Conservation (phyloP, 108 stramenopile genomes). For the Stephanodiscus minutulus region DNA sequence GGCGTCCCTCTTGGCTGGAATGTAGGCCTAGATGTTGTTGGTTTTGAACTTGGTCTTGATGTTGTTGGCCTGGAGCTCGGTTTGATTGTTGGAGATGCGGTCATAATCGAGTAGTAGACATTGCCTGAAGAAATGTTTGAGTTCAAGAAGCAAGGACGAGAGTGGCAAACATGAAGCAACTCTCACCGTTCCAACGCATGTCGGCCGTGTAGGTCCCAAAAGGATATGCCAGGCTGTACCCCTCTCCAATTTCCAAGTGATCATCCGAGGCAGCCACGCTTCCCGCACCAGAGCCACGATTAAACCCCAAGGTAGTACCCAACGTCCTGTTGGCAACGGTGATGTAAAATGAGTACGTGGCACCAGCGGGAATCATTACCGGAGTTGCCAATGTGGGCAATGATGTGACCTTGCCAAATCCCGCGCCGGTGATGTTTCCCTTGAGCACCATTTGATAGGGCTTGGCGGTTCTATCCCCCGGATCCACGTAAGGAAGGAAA, state of each 20-base stretch:
- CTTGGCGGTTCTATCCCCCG: neutral
- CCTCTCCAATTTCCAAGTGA: conserved; percentile 26
- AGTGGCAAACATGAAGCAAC: neutral
- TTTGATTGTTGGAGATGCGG: neutral
- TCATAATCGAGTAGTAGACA: conserved; percentile 2
- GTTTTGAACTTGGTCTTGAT: neutral
- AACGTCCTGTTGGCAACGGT: neutral
- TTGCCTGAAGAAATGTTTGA: neutral
- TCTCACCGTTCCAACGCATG: conserved; percentile 31
- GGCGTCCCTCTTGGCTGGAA: neutral
- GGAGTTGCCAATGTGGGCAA: conserved; percentile 18
- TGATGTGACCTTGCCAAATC: conserved; percentile 11
- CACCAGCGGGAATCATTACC: conserved; percentile 23
- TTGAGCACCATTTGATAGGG: neutral
- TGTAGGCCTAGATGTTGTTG: neutral
- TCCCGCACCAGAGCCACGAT: conserved; percentile 8
- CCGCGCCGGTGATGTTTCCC: conserved; percentile 6
- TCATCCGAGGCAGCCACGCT: conserved; percentile 17
- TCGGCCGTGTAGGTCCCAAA: neutral
- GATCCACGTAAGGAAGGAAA: conserved; percentile 15
- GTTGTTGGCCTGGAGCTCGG: neutral
- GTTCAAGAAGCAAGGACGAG: neutral
- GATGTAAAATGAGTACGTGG: conserved; percentile 33
- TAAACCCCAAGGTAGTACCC: conserved; percentile 11
- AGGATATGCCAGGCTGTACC: conserved; percentile 17